These are phyloP conservation scores for Hypomontagnella submonticulosa DNA, from an alignment of 495 filamentous ascomycete species.

Conservation along the genomic window DNA sequence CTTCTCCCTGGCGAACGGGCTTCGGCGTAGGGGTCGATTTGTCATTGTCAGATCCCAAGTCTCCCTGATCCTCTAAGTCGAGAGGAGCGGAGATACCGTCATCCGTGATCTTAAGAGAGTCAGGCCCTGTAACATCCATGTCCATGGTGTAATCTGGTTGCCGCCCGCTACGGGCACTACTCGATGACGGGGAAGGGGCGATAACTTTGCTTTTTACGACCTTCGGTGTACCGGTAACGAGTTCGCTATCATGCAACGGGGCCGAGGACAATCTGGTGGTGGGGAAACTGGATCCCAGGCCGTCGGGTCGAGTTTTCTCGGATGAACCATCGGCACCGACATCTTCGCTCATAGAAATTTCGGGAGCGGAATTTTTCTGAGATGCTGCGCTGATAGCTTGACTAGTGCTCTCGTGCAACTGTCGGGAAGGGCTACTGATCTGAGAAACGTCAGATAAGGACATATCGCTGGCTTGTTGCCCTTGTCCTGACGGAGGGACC, in stretches of 20 bases:
- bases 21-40: conserved; percentile 25
- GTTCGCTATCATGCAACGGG: conserved; percentile 28
- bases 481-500: conserved; percentile 24
- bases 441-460: conserved; percentile 33
- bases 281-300: conserved; percentile 17
- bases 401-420: conserved; percentile 42
- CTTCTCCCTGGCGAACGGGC: conserved; percentile 19
- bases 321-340: neutral
- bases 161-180: conserved; percentile 52
- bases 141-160: conserved; percentile 52
- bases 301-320: conserved; percentile 13
- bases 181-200: conserved; percentile 45
- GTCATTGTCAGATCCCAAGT: conserved; percentile 16
- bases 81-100: conserved; percentile 17
- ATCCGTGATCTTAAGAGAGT: conserved; percentile 40
- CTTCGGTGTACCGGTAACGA: conserved; percentile 41
- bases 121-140: conserved; percentile 41
- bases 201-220: conserved; percentile 18
- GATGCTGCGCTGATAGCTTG: conserved; percentile 27
- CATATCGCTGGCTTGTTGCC: conserved; percentile 20
- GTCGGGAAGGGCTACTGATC: conserved; percentile 46
- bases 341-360: conserved; percentile 5
- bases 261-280: conserved; percentile 30
- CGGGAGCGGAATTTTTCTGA: conserved; percentile 7
- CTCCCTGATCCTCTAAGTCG: conserved; percentile 4